Evolutionary conservation across 352 stramenopile species (phyloP).

Genomic region (Globisporangium heterothallicum): DNA sequence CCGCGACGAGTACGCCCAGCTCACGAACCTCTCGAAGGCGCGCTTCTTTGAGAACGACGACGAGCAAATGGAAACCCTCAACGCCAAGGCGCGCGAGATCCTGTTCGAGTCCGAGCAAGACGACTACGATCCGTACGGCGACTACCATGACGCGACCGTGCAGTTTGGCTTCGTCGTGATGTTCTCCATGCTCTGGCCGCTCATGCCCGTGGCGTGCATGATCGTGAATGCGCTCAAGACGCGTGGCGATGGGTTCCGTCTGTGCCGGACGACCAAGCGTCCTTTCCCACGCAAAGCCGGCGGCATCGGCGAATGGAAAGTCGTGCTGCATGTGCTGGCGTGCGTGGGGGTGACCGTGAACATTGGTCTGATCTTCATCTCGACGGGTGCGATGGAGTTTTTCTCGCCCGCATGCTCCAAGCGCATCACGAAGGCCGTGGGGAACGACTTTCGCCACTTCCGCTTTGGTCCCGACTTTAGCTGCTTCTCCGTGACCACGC

Average conservation of each 20-base stretch:
- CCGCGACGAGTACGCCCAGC: constrained; percentile 26
- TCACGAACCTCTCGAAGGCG: constrained; percentile 62
- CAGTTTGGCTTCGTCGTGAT: constrained; percentile 86
- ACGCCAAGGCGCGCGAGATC: constrained; percentile 62
- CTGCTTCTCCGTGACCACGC: constrained; percentile 70
- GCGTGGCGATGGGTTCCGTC: constrained; percentile 63
- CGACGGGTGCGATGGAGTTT: constrained; percentile 74
- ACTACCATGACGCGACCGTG: constrained; percentile 77
- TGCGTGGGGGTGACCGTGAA: constrained; percentile 70
- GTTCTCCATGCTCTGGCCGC: constrained; percentile 83
- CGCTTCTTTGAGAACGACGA: constrained; percentile 67
- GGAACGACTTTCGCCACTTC: constrained; percentile 52
- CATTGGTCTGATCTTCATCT: constrained; percentile 73
- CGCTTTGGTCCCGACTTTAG: constrained; percentile 70
- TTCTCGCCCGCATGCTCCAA: constrained; percentile 41
- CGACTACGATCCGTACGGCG: constrained; percentile 77
- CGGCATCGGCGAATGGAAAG: constrained; percentile 71
- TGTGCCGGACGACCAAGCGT: constrained; percentile 68
- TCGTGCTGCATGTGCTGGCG: constrained; percentile 62
- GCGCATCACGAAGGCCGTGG: constrained; percentile 50
- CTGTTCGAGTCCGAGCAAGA: constrained; percentile 72
- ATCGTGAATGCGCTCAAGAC: constrained; percentile 78
- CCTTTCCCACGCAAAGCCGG: constrained; percentile 68
- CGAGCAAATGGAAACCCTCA: constrained; percentile 53
- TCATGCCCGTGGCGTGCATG: constrained; percentile 74